phyloP scores from a whole-genome alignment of 805 yeast genomes.

The Metschnikowia anglica region DNA sequence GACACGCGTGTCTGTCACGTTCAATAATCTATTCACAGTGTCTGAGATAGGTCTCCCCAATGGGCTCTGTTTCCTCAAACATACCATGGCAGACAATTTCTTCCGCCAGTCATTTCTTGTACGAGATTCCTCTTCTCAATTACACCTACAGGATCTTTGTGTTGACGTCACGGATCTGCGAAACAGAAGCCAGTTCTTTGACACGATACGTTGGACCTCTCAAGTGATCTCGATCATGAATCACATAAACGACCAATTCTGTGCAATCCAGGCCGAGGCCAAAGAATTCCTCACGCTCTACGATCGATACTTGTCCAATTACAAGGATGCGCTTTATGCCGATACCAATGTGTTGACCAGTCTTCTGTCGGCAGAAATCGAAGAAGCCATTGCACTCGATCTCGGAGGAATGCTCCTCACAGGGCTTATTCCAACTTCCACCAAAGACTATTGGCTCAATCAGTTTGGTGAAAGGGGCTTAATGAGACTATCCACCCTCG shows the following conservation, averaged over 20 bases:
- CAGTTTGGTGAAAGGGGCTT: slow-evolving; percentile 67
- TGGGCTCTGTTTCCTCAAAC: slow-evolving; percentile 18
- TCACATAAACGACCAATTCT: slow-evolving; percentile 26
- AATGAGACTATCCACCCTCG: slow-evolving; percentile 52
- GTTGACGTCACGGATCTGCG: slow-evolving; percentile 11
- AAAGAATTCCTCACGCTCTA: slow-evolving; percentile 26
- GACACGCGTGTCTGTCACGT: slow-evolving; percentile 27
- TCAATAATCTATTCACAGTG: slow-evolving; percentile 33
- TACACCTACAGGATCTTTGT: slow-evolving; percentile 20
- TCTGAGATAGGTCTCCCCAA: slow-evolving; percentile 26
- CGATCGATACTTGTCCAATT: slow-evolving; percentile 36
- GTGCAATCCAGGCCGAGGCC: slow-evolving; percentile 22
- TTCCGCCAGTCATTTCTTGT: slow-evolving; percentile 30
- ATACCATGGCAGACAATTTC: slow-evolving; percentile 25
- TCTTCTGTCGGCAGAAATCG: slow-evolving; percentile 18
- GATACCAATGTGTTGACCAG: slow-evolving; percentile 31
- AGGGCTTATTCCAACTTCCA: slow-evolving; percentile 49
- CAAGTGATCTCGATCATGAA: slow-evolving; percentile 27
- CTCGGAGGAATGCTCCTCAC: slow-evolving; percentile 51
- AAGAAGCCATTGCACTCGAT: slow-evolving; percentile 19
- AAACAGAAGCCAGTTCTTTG: slow-evolving; percentile 19
- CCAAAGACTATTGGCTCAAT: slow-evolving; percentile 61
- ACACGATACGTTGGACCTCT: slow-evolving; percentile 26
- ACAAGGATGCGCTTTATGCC: slow-evolving; percentile 27
- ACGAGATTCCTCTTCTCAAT: slow-evolving; percentile 8